Evolutionary conservation across 495 filamentous ascomycete genomes (phyloP).

Genomic region (Podospora didyma): DNA sequence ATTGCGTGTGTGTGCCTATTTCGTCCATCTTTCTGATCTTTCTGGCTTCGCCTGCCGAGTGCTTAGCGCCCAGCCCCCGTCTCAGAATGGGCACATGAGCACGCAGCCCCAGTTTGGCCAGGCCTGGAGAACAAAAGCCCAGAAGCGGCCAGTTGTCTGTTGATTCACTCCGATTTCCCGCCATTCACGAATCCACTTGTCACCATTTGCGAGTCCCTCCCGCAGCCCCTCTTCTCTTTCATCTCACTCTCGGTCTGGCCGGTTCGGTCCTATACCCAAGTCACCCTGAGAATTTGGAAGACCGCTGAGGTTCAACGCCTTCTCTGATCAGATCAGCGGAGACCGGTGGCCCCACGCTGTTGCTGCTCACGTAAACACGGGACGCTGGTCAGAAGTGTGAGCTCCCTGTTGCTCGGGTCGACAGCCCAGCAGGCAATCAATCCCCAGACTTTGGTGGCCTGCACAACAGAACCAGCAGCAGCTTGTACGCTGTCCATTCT

Average conservation of each 20-base stretch:
- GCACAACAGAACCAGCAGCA: too few species aligned
- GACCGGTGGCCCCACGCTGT: not conserved
- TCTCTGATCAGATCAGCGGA: not conserved
- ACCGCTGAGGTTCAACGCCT: not conserved
- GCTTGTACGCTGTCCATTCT: too few species aligned
- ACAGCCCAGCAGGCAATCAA: too few species aligned
- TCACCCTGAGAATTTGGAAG: not conserved
- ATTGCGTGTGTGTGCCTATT: not conserved
- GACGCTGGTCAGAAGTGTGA: not conserved
- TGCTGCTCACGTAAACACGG: not conserved
- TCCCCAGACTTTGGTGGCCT: too few species aligned
- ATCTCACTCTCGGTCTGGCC: not conserved
- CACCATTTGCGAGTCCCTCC: not conserved
- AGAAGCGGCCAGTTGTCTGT: constrained; percentile 10
- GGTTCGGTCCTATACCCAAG: not conserved
- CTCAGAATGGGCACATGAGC: constrained; percentile 25
- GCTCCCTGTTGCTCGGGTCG: not conserved
- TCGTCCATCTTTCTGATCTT: constrained; percentile 1
- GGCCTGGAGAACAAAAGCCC: constrained; percentile 19
- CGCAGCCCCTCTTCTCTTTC: constrained; percentile 1
- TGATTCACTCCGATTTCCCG: constrained; percentile 3
- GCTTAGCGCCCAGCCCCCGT: constrained; percentile 21
- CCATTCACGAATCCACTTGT: too few species aligned
- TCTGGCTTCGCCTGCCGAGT: constrained; percentile 20
- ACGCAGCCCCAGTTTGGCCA: constrained; percentile 15